Conservation (phyloP, 352 stramenopile genomes). For the Pythium aphanidermatum region DNA sequence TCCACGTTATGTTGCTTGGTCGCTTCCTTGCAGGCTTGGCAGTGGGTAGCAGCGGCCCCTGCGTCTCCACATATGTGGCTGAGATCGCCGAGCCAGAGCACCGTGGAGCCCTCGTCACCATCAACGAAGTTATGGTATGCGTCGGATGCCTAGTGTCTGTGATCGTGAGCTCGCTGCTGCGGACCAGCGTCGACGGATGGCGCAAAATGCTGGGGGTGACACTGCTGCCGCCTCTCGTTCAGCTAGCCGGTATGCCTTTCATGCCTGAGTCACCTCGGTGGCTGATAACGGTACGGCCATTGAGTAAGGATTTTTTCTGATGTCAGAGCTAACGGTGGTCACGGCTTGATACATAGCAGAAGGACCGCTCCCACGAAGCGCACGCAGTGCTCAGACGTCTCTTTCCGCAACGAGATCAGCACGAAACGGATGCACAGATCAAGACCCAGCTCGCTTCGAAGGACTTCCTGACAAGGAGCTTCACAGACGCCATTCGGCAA, state of each 20-base stretch:
- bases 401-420: slow-evolving; percentile 10
- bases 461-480: slow-evolving; percentile 22
- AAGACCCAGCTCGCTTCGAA: slow-evolving; percentile 22
- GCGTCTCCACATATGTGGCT: slow-evolving; percentile 60
- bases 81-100: slow-evolving; percentile 55
- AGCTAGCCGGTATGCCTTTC: slow-evolving; percentile 62
- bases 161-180: slow-evolving; percentile 34
- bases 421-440: slow-evolving; percentile 15
- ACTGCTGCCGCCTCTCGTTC: slow-evolving; percentile 49
- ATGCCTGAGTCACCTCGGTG: slow-evolving; percentile 63
- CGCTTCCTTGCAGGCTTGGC: slow-evolving; percentile 59
- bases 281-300: slow-evolving; percentile 50
- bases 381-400: slow-evolving; percentile 23
- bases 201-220: slow-evolving; percentile 61
- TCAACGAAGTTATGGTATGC: slow-evolving; percentile 74
- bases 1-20: slow-evolving; percentile 45
- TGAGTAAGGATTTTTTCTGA: no score
- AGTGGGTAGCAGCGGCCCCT: slow-evolving; percentile 56
- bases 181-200: slow-evolving; percentile 44
- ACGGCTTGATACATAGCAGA: no score
- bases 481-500: slow-evolving; percentile 28
- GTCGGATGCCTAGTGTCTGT: slow-evolving; percentile 64
- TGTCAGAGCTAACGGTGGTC: no score
- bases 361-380: slow-evolving; percentile 42
- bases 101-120: slow-evolving; percentile 47